Base-by-base conservation (phyloP, 2,329 filamentous ascomycete genomes). In the Hypoxylon sp. region DNA sequence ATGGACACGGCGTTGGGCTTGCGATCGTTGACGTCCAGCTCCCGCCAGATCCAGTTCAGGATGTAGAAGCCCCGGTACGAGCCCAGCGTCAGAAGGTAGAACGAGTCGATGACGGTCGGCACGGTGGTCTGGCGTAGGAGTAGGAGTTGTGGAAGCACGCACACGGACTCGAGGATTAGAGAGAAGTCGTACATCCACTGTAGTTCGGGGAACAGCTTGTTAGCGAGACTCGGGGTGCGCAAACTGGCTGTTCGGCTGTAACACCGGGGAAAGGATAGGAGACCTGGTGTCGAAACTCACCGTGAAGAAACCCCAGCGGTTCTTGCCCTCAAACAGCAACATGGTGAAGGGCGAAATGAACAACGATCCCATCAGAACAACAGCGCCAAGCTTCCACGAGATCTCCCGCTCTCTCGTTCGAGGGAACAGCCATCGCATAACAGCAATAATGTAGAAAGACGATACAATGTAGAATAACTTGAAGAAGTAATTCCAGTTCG, bases 51-150 rank as follows among this genome's bases (percentile, higher is more conserved):
- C 94, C 94, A 98, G 77, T 97, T 97, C 49, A 97, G 78, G 64
- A 97, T 89, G 79, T 98, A 97, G 65, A 97, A 87, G 50, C 84
- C 91, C 59, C 94, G 91, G 80, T 97, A 98, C 11, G 90, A 90
- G 34, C 94, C 94, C 1, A 97, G 86, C 0, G 93, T 89, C 51
- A 95, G 82, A 57, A 98, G 91, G 78, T 98, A 98, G 80, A 91
- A 97, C n/a, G 92, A 97, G 77, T 97, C 92, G 79, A 98, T 94
- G 48, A 97, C 94, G 50, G 94, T 98, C 0, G 94, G 94, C 0
- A 97, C 93, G 24, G 89, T 93, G n/a, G 94, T 97, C 78, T 97
- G 93, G 62, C 94, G 91, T 13, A 98, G 87, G 44, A 97, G 89
- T 5, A 97, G 86, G 1, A 98, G 89, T 77, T 98, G 94, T 0